Percentiles rank a stretch among this genome's conserved stretches.
Conservation (phyloP, 2,329 filamentous ascomycete species). For the Herpotrichia juniperi region DNA sequence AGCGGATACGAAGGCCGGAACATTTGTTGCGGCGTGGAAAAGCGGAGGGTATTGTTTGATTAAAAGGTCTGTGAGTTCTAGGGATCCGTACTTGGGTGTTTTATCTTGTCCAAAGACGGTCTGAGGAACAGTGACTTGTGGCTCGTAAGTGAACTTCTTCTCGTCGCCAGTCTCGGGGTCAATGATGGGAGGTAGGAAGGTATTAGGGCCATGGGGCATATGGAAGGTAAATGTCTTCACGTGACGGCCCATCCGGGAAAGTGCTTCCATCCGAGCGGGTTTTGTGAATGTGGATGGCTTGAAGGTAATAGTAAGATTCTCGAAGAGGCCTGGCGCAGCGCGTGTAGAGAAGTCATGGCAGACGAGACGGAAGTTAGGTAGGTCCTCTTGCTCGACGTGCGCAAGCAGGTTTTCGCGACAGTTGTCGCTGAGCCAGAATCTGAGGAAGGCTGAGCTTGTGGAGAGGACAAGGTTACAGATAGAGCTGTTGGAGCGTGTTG, state of each 20-base stretch:
- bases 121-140: conserved; percentile 67
- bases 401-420: conserved; percentile 54
- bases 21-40: conserved; percentile 88
- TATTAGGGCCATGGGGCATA: conserved; percentile 77
- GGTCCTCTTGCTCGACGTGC: conserved; percentile 48
- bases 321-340: conserved; percentile 72
- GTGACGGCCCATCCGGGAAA: conserved; percentile 78
- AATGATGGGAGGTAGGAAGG: conserved; percentile 83
- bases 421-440: conserved; percentile 56
- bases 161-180: conserved; percentile 79
- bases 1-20: conserved; percentile 80
- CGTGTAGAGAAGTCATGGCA: conserved; percentile 74
- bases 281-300: conserved; percentile 77
- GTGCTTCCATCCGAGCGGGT: conserved; percentile 72
- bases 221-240: conserved; percentile 79
- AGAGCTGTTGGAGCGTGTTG: conserved; percentile 52
- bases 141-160: conserved; percentile 80
- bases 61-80: conserved; percentile 79
- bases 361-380: conserved; percentile 64
- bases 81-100: conserved; percentile 78
- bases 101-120: conserved; percentile 60
- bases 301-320: conserved; percentile 72
- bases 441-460: conserved; percentile 55
- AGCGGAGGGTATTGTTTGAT: conserved; percentile 87
- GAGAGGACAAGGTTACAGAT: conserved; percentile 57